phyloP scores from a whole-genome alignment of 2,329 filamentous ascomycete species.

The Orbilia ellipsospora region DNA sequence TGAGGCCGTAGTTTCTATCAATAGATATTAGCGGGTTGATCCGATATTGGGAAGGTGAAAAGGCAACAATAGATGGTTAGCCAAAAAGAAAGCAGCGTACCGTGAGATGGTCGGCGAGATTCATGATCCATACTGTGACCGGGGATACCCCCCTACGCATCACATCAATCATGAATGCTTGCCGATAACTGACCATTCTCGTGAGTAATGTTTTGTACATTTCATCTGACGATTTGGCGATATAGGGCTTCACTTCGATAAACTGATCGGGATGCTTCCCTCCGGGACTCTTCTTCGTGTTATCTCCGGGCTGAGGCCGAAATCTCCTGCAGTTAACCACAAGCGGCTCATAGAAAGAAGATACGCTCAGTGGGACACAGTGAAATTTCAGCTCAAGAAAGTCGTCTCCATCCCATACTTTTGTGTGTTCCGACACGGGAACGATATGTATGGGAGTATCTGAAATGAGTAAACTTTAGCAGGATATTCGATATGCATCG shows the following conservation, averaged over 20 bases:
- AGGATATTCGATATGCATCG: constrained; percentile 4
- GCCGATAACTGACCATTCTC: constrained; percentile 45
- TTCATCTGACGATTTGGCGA: constrained; percentile 42
- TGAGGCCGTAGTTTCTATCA: constrained; percentile 49
- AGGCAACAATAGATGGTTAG: neutral
- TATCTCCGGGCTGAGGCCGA: constrained; percentile 49
- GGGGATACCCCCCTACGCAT: constrained; percentile 37
- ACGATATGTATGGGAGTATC: constrained; percentile 52
- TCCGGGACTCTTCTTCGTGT: constrained; percentile 49
- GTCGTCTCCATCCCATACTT: constrained; percentile 35
- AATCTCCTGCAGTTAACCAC: constrained; percentile 44
- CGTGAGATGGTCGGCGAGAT: constrained; percentile 47
- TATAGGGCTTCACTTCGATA: constrained; percentile 43
- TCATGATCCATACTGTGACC: constrained; percentile 48
- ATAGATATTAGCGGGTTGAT: constrained; percentile 14
- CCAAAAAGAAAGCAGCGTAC: constrained; percentile 27
- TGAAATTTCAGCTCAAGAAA: constrained; percentile 42
- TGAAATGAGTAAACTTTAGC: constrained; percentile 10
- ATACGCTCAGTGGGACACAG: constrained; percentile 41
- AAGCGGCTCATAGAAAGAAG: constrained; percentile 41
- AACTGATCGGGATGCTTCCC: constrained; percentile 40
- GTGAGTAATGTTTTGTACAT: constrained; percentile 50
- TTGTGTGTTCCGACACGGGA: constrained; percentile 50
- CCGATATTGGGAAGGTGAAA: constrained; percentile 28
- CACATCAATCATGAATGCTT: constrained; percentile 53